Base-by-base conservation (phyloP, 306 rosid species). In the Medicago lupulina region DNA sequence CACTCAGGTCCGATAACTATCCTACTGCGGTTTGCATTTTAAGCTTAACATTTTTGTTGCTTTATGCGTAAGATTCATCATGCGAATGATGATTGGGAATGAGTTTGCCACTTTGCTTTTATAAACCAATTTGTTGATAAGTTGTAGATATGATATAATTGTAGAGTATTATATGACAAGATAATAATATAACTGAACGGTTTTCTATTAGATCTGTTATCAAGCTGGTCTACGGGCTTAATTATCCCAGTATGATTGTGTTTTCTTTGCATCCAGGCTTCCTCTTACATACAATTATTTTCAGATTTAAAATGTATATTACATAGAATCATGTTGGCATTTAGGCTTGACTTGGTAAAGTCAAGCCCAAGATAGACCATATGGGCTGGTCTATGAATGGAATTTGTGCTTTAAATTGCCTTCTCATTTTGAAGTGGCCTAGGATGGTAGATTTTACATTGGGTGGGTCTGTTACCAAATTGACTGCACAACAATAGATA, bases 1-100 rank as follows among this genome's bases (percentile, higher is more conserved):
- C 98, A 5, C 97, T 93, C 89, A 93, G 97, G 98, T 89, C 25
- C 82, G 89, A 77, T 83, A 34, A 72, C 66, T 63, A 41, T 17
- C 46, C 39, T 67, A 7, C 60, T 38, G 15, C 25, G 23, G 23
- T 75, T 61, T 74, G 23, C 41, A 5, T 43, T 58, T 23, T 51
- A 80, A 15, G 72, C 55, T 64, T 75, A 41, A 34, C 73, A 38
- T 34, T 63, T 79, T 11, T 43, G 8, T 38, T 60, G 68, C 62
- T 23, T 23, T 44, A 12, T 25, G 18, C 69, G 47, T 18, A 47
- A 63, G 46, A 61, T 70, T 64, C 67, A 63, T 54, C 14, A 34
- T 44, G 51, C 31, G 9, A 53, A 14, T 61, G 73, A 53, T 69
- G 64, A 63, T n/a, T 76, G 38, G 55, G 23, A 69, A 53, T 73